Evolutionary conservation across 768 basidiomycete species (phyloP), one percentile per base, ranked within the genome.

Genomic region (Boletales sp.): DNA sequence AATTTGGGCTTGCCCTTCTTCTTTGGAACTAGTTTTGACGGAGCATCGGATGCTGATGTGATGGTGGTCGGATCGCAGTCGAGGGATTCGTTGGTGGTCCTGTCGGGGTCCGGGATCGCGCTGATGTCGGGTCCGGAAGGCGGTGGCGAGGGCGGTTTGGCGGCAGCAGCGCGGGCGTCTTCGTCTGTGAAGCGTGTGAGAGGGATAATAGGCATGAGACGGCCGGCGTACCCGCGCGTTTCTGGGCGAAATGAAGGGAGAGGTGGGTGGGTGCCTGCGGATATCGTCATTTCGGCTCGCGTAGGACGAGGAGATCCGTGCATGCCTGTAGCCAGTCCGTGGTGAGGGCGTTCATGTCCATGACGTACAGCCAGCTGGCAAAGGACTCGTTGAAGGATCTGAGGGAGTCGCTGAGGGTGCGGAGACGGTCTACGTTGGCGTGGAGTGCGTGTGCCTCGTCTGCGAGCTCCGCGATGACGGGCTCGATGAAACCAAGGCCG

Each of bases 331-430:
- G 83, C 92, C 92, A 96, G 64, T 96, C 94, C 0, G 84, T 84
- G n/a, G 92, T 93, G 49, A 95, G 78, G 3, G 91, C 84, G 63
- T 94, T 93, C 91, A 97, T 95, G 63, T 90, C 87, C 82, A 94
- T 85, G 19, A 86, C 82, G 64, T 94, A 94, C 11, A 95, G 69
- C 80, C 84, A 94, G 63, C 89, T 91, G 13, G 94, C 88, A 61
- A 97, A 95, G 13, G 84, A 82, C 68, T 97, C 94, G 65, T 96
- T 96, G 75, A 95, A 95, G 5, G 82, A 84, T 13, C 81, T 79
- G 46, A 97, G 76, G 17, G 89, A 84, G 41, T 84, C 75, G 66
- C 85, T 83, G 54, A 97, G 78, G 21, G 75, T 72, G 53, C 79
- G 79, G 61, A 97, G 76, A 19, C 78, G 79, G 55, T 87, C 81